Conservation (phyloP, 208 protist genomes). For the Trichomonas vaginalis region DNA sequence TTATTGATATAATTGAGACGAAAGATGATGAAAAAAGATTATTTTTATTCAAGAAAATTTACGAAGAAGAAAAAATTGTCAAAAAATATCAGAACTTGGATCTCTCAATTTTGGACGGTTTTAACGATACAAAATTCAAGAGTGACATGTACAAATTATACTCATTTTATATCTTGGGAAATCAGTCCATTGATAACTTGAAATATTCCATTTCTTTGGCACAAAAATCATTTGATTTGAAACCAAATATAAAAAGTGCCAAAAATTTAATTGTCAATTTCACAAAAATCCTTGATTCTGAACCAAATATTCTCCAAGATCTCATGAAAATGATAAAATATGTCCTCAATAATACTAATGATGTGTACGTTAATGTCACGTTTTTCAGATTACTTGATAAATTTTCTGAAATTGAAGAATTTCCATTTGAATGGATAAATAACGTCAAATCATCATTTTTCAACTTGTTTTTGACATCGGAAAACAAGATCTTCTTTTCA, state of each 20-base stretch:
- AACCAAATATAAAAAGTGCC: background rate
- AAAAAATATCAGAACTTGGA: no score
- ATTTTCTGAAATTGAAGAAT: background rate
- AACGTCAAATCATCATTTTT: background rate
- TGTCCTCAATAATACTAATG: background rate
- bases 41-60: no score
- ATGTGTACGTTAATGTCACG: no score
- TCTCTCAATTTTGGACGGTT: no score
- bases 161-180: no score
- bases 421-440: background rate
- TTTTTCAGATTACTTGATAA: no score
- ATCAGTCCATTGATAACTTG: no score
- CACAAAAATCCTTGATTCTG: background rate
- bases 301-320: background rate
- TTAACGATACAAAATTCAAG: background rate
- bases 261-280: background rate
- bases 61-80: background rate
- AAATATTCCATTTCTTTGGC: no score
- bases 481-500: background rate
- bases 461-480: background rate
- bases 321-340: background rate
- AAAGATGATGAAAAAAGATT: no score
- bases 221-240: background rate
- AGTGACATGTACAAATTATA: background rate
- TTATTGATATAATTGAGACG: background rate